Conservation (phyloP, 2,329 filamentous ascomycete species). For the Orbilia blumenaviensis region DNA sequence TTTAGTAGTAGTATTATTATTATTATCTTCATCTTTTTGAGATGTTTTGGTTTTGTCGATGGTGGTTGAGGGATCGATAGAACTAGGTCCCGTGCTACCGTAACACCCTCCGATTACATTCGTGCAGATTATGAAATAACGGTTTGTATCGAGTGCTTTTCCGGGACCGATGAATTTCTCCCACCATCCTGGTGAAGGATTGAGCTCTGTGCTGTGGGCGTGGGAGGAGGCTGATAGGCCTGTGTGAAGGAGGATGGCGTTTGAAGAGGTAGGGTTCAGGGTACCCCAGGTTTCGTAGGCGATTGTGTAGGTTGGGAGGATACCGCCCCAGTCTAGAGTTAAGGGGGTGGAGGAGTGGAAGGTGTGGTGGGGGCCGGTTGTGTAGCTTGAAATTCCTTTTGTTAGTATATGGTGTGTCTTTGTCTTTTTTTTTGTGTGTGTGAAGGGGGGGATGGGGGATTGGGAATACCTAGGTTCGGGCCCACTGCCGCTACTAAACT, state of each 20-base stretch:
- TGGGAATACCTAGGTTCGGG: conserved; percentile 75
- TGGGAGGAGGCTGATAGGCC: conserved; percentile 97
- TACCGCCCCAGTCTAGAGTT: conserved; percentile 91
- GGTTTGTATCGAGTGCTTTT: conserved; percentile 77
- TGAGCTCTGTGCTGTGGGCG: conserved; percentile 86
- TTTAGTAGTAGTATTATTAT: background rate
- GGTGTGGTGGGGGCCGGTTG: conserved; percentile 80
- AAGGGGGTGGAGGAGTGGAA: conserved; percentile 80
- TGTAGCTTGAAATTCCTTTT: conserved; percentile 69
- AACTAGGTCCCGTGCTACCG: conserved; percentile 89
- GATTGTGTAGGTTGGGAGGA: conserved; percentile 86
- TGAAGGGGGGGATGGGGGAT: background rate
- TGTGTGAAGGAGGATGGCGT: conserved; percentile 91
- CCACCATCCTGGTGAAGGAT: conserved; percentile 95
- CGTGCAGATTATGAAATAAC: conserved; percentile 93
- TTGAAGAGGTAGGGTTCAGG: conserved; percentile 80
- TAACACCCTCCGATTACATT: conserved; percentile 97
- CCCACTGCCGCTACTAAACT: conserved; percentile 71
- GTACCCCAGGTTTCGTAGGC: conserved; percentile 93
- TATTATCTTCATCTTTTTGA: no score
- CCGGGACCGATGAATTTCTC: conserved; percentile 92
- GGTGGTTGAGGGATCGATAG: conserved; percentile 77
- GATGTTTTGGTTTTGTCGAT: no score
- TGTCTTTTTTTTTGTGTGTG: no score
- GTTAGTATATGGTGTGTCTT: background rate